Conservation (phyloP, 805 yeast species). For the Starmera caribaea region DNA sequence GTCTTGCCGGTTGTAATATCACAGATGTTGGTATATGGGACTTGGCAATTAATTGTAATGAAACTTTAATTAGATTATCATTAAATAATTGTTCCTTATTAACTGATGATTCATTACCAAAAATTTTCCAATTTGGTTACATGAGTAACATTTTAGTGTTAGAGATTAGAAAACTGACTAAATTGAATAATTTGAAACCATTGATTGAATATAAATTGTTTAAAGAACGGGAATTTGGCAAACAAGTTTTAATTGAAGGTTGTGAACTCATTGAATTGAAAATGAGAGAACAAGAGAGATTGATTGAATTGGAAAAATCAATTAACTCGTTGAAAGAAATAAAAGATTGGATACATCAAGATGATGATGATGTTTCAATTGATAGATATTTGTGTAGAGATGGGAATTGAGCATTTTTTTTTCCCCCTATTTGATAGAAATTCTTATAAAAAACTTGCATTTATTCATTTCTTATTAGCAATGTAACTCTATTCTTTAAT, state of each 20-base stretch:
- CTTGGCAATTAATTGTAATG: constrained; percentile 46
- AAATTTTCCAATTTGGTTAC: constrained; percentile 32
- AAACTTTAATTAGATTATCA: constrained; percentile 52
- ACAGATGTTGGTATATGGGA: constrained; percentile 79
- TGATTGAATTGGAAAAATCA: constrained; percentile 47
- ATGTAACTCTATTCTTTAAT: not conserved
- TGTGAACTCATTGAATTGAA: constrained; percentile 60
- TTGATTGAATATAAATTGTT: constrained; percentile 53
- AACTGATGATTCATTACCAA: constrained; percentile 51
- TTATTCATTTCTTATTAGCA: not conserved
- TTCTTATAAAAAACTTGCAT: not conserved
- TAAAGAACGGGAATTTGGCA: constrained; percentile 23
- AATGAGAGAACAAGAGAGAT: constrained; percentile 50
- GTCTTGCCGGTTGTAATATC: constrained; percentile 81
- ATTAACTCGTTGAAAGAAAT: constrained; percentile 53
- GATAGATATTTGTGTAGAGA: too few species aligned
- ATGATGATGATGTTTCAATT: constrained; percentile 24
- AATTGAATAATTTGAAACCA: constrained; percentile 49
- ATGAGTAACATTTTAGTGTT: constrained; percentile 59
- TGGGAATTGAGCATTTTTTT: not conserved
- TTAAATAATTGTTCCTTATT: constrained; percentile 60
- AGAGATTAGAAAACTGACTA: constrained; percentile 58
- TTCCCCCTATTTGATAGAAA: not conserved
- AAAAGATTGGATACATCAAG: constrained; percentile 48
- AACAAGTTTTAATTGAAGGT: constrained; percentile 54